Percentiles rank a stretch among this genome's conserved stretches.
Conservation (phyloP, 2,329 filamentous ascomycete species). For the Lachnellula hyalina region DNA sequence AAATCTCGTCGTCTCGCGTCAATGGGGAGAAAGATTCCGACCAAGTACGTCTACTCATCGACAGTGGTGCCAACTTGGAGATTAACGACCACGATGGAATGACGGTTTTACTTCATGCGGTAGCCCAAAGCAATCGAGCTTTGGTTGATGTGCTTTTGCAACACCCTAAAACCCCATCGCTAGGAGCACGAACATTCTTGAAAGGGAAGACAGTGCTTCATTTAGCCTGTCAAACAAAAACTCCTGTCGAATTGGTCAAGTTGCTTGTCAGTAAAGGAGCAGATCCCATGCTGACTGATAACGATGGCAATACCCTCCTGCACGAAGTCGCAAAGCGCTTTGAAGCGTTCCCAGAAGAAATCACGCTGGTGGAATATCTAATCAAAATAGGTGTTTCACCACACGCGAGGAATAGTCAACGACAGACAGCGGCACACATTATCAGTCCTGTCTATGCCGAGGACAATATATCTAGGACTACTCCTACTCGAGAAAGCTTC, state of each 20-base stretch:
- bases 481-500: conserved; percentile 11
- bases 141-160: not conserved
- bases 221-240: not conserved
- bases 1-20: not conserved
- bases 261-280: conserved; percentile 5
- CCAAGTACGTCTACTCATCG: not conserved
- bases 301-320: conserved; percentile 7
- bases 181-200: not conserved
- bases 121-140: not conserved
- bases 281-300: conserved; percentile 8
- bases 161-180: not conserved
- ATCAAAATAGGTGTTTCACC: conserved; percentile 2
- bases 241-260: not conserved
- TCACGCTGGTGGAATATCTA: conserved; percentile 4
- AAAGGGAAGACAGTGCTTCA: conserved; percentile 7
- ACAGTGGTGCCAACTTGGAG: not conserved
- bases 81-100: not conserved
- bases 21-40: not conserved
- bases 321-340: conserved; percentile 2
- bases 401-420: not conserved
- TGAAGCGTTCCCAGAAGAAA: not conserved
- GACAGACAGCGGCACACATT: not conserved
- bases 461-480: conserved; percentile 1
- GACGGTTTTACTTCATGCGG: not conserved
- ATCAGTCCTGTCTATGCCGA: not conserved